Conservation (phyloP, 2,329 filamentous ascomycete genomes). For the Cucurbitaria berberidis region DNA sequence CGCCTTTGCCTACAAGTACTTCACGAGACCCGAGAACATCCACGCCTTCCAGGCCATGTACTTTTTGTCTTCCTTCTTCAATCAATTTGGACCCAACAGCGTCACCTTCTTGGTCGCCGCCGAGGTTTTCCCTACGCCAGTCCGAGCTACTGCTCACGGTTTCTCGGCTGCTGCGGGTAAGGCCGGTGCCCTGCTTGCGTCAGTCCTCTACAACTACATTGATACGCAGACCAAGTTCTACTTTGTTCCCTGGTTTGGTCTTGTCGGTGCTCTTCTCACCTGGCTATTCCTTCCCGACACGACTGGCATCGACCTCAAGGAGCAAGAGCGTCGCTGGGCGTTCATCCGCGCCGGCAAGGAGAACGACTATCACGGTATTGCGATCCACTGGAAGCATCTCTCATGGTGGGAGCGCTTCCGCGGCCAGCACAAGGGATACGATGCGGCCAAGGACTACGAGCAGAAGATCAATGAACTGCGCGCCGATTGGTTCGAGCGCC, state of each 20-base stretch:
- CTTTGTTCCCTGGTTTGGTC: constrained; percentile 94
- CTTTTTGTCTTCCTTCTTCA: constrained; percentile 97
- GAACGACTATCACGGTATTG: constrained; percentile 88
- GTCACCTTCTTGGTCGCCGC: constrained; percentile 96
- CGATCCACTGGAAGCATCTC: constrained; percentile 86
- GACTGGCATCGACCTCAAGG: constrained; percentile 93
- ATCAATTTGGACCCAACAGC: constrained; percentile 96
- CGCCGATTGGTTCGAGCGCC: constrained; percentile 60
- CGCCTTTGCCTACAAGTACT: constrained; percentile 87
- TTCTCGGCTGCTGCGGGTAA: constrained; percentile 94
- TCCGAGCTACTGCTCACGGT: constrained; percentile 92
- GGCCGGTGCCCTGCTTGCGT: constrained; percentile 82
- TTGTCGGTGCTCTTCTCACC: constrained; percentile 83
- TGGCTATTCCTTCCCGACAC: constrained; percentile 92
- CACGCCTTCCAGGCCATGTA: constrained; percentile 98
- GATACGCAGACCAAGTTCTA: constrained; percentile 83
- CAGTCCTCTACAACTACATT: constrained; percentile 95
- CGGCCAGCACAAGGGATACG: constrained; percentile 80
- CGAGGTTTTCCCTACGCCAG: constrained; percentile 93
- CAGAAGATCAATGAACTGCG: constrained; percentile 85
- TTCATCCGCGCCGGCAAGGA: constrained; percentile 81
- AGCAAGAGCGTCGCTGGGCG: constrained; percentile 92
- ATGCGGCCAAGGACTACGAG: constrained; percentile 79
- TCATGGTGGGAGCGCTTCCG: constrained; percentile 84
- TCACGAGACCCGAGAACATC: constrained; percentile 72